A percentile compares a stretch with the other conserved stretches of the same genome.
phyloP scores from a whole-genome alignment of 2,329 filamentous ascomycete species.

The Achaetomium macrosporum region DNA sequence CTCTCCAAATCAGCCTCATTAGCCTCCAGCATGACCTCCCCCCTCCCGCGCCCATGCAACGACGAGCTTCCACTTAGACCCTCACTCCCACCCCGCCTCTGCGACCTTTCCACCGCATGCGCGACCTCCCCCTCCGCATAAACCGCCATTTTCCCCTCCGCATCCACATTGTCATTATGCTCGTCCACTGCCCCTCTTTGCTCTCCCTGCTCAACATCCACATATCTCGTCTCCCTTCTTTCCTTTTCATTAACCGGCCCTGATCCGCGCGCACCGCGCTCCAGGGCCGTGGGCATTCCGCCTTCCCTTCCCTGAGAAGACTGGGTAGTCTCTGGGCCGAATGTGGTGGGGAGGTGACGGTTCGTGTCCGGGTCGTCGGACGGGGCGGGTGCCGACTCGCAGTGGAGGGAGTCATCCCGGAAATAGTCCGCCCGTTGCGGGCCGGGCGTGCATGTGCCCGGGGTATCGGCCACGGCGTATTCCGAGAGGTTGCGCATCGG shows the following conservation, averaged over 20 bases:
- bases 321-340: neutral
- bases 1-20: conserved; percentile 22
- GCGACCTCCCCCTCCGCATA: conserved; percentile 14
- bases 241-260: neutral
- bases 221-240: conserved; percentile 6
- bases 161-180: conserved; percentile 17
- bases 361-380: too few relatives aligned
- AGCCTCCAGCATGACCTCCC: conserved; percentile 18
- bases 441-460: conserved; percentile 2
- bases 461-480: conserved; percentile 23
- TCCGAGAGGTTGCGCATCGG: conserved; percentile 21
- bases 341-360: too few relatives aligned
- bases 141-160: conserved; percentile 14
- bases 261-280: conserved; percentile 7
- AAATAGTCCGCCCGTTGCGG: neutral
- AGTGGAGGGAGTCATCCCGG: conserved; percentile 12
- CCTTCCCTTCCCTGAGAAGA: neutral
- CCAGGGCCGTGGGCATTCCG: neutral
- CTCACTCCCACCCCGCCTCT: neutral
- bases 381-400: neutral
- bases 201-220: neutral
- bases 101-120: neutral
- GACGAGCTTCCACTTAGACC: neutral
- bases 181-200: neutral
- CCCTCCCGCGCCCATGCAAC: conserved; percentile 15